phyloP scores from a whole-genome alignment of 2,329 filamentous ascomycete genomes.

The Pseudogymnoascus sp. region DNA sequence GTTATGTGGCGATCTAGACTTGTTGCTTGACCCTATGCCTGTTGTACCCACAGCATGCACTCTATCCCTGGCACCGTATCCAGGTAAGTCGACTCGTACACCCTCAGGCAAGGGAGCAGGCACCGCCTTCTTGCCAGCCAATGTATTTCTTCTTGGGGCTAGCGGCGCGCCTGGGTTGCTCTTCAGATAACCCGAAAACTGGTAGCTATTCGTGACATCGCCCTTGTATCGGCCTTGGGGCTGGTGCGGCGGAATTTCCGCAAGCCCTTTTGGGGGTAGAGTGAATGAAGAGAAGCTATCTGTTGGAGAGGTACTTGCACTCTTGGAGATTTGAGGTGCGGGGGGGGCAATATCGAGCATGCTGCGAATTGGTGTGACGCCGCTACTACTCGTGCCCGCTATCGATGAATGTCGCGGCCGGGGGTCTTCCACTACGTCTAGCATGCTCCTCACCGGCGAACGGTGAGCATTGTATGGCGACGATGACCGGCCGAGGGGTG shows the following conservation, averaged over 20 bases:
- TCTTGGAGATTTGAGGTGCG: constrained; percentile 27
- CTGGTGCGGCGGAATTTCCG: constrained; percentile 42
- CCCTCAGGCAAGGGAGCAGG: constrained; percentile 40
- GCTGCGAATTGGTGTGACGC: constrained; percentile 47
- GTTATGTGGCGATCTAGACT: constrained; percentile 26
- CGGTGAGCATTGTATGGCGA: constrained; percentile 49
- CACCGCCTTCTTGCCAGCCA: constrained; percentile 33
- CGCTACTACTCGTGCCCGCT: constrained; percentile 26
- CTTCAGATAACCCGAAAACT: constrained; percentile 51
- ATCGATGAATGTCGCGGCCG: constrained; percentile 20
- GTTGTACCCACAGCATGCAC: constrained; percentile 19
- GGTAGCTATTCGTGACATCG: constrained; percentile 47
- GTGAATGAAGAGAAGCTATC: constrained; percentile 22
- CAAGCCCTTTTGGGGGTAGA: constrained; percentile 38
- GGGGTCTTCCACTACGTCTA: constrained; percentile 45
- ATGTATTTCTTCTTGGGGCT: constrained; percentile 43
- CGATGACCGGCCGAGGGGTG: constrained; percentile 33
- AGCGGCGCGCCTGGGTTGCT: constrained; percentile 34
- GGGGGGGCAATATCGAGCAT: constrained; percentile 48
- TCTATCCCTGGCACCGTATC: constrained; percentile 25
- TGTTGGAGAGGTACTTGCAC: constrained; percentile 40
- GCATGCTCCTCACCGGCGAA: constrained; percentile 62
- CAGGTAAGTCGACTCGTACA: constrained; percentile 36
- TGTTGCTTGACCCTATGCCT: constrained; percentile 13
- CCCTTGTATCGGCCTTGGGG: constrained; percentile 35